A percentile compares a stretch with the other conserved stretches of the same genome.
Evolutionary conservation across 305 asterid species (phyloP).

Genomic region (Fraxinus sp.): DNA sequence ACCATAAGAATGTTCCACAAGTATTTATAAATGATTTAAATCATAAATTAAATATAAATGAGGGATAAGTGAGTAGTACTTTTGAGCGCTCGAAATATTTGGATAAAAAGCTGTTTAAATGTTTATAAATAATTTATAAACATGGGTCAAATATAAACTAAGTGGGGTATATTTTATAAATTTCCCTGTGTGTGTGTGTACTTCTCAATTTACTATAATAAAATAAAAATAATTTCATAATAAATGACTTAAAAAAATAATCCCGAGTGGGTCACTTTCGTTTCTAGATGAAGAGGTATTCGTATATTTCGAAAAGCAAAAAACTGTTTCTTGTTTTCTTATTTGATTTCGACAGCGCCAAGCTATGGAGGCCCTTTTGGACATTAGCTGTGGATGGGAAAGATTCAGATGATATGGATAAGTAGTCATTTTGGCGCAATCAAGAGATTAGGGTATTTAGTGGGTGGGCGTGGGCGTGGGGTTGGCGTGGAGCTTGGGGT

Average conservation of each 20-base stretch:
- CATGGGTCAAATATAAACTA: too few relatives aligned
- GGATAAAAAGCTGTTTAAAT: too few relatives aligned
- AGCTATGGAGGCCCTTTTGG: slow-evolving; percentile 37
- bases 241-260: background rate
- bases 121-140: too few relatives aligned
- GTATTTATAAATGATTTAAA: too few relatives aligned
- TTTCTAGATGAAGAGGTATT: slow-evolving; percentile 22
- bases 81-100: too few relatives aligned
- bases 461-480: background rate
- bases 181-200: too few relatives aligned
- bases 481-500: background rate
- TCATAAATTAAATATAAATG: too few relatives aligned
- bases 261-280: slow-evolving; percentile 52
- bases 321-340: slow-evolving; percentile 37
- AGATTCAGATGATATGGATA: background rate
- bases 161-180: too few relatives aligned
- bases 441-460: background rate
- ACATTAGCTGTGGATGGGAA: slow-evolving; percentile 30
- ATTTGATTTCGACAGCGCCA: slow-evolving; percentile 56
- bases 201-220: background rate
- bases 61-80: too few relatives aligned
- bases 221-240: too few relatives aligned
- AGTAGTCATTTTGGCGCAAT: background rate
- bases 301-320: slow-evolving; percentile 30
- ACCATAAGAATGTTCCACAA: too few relatives aligned